phyloP scores from a whole-genome alignment of 352 stramenopile species.

The Thraustochytrium striatum region DNA sequence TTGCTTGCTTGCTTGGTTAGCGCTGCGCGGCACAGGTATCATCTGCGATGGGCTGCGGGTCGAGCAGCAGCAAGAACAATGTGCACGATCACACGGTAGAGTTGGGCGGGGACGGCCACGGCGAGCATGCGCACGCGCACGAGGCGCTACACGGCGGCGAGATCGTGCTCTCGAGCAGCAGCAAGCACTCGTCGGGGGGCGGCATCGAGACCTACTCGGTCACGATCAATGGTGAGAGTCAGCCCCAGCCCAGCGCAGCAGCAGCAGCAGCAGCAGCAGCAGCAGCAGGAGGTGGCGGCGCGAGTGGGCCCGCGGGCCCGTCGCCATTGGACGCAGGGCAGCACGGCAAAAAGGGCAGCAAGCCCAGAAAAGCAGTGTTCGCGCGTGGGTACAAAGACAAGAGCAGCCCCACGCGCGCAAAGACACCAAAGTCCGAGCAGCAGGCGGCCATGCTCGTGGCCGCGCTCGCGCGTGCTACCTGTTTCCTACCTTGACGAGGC shows the following conservation, averaged over 20 bases:
- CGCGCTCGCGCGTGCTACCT: constrained; percentile 48
- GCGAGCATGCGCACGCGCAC: background rate
- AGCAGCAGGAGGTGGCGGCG: background rate
- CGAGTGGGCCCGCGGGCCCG: background rate
- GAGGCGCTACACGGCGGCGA: background rate
- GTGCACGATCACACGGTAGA: constrained; percentile 23
- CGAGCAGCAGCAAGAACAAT: constrained; percentile 5
- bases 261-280: background rate
- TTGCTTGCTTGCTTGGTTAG: background rate
- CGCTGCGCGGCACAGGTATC: background rate
- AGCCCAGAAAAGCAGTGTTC: constrained; percentile 13
- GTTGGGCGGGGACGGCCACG: background rate
- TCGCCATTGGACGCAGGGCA: background rate
- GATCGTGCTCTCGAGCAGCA: constrained; percentile 20
- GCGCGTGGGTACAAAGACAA: constrained; percentile 17
- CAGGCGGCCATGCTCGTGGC: background rate
- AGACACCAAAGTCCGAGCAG: constrained; percentile 31
- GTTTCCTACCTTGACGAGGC: constrained; percentile 60
- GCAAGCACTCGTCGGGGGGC: background rate
- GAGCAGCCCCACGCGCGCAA: background rate
- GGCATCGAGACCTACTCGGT: background rate
- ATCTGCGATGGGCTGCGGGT: constrained; percentile 30
- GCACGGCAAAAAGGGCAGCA: constrained; percentile 8
- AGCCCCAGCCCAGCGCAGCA: too few species aligned
- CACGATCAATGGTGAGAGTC: background rate